These are phyloP conservation scores for Fraxinus pennsylvanica DNA, from an alignment of 257 asterid species.

Conservation along the genomic window DNA sequence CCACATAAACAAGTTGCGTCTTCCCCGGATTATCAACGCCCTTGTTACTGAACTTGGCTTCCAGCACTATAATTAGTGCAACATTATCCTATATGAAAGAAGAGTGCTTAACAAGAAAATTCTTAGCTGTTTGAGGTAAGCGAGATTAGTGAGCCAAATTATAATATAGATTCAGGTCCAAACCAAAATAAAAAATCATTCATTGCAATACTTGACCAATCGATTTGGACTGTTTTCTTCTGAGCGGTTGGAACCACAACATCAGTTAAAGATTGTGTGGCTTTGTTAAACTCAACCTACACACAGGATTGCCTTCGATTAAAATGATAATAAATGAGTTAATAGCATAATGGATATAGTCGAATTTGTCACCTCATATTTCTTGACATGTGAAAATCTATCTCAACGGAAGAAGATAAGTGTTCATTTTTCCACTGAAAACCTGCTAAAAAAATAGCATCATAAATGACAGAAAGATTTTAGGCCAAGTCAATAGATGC, in stretches of 20 bases:
- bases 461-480: slow-evolving; percentile 24
- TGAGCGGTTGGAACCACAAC: slow-evolving; percentile 77
- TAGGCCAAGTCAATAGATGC: slow-evolving; percentile 13
- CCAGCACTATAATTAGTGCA: slow-evolving; percentile 88
- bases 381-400: slow-evolving; percentile 88
- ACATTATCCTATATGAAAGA: slow-evolving; percentile 73
- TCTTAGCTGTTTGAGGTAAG: neutral
- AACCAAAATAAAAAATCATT: slow-evolving; percentile 7
- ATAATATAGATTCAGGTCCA: slow-evolving; percentile 3
- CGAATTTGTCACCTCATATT: slow-evolving; percentile 72
- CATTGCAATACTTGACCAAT: slow-evolving; percentile 63
- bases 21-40: slow-evolving; percentile 75
- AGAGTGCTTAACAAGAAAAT: slow-evolving; percentile 5
- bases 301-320: slow-evolving; percentile 19
- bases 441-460: slow-evolving; percentile 48
- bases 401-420: slow-evolving; percentile 92
- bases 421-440: slow-evolving; percentile 54
- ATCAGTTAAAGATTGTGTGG: slow-evolving; percentile 92
- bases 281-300: slow-evolving; percentile 98
- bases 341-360: slow-evolving; percentile 17
- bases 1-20: slow-evolving; percentile 98
- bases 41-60: slow-evolving; percentile 85
- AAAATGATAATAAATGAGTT: slow-evolving; percentile 16
- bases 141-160: slow-evolving; percentile 3
- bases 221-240: slow-evolving; percentile 73